Percentiles rank a stretch among this genome's conserved stretches.
Evolutionary conservation across 176 grass and related monocot species (phyloP).

Genomic region (Saccharum spontaneum): DNA sequence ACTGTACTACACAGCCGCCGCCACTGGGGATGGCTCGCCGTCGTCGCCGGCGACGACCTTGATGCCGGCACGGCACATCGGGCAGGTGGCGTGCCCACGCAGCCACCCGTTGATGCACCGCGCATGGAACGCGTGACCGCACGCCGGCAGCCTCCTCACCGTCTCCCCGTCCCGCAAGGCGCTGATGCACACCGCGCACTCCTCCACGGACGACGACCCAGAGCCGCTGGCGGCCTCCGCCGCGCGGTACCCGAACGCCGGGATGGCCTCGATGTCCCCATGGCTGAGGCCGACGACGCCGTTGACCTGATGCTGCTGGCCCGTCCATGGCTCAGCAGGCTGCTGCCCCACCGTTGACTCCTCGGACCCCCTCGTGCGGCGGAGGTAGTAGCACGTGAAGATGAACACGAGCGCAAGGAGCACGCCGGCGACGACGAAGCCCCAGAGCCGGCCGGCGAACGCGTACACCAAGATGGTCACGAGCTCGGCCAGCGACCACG

Average conservation of each 20-base stretch:
- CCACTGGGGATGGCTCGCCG: not conserved
- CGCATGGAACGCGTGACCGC: conserved; percentile 53
- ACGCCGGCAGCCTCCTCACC: conserved; percentile 38
- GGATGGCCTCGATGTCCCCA: conserved; percentile 12
- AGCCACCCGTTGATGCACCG: conserved; percentile 57
- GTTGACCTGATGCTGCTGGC: not conserved
- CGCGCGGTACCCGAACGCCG: not conserved
- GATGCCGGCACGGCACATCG: conserved; percentile 45
- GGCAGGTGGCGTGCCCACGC: conserved; percentile 41
- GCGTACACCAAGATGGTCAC: not conserved
- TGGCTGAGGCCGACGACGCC: not conserved
- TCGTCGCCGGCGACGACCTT: not conserved
- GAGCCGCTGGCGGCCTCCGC: not conserved
- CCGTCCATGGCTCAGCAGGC: not conserved
- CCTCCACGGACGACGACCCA: not conserved
- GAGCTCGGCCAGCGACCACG: not conserved
- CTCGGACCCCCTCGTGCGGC: not conserved
- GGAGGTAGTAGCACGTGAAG: not conserved
- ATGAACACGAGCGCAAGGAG: not conserved
- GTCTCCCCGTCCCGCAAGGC: conserved; percentile 36
- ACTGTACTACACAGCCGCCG: not conserved
- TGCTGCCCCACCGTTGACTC: not conserved
- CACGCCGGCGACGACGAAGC: not conserved
- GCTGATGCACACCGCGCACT: conserved; percentile 54
- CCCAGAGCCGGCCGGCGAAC: not conserved